Conservation (phyloP, 2,329 filamentous ascomycete genomes). For the Calonectria hongkongensis region DNA sequence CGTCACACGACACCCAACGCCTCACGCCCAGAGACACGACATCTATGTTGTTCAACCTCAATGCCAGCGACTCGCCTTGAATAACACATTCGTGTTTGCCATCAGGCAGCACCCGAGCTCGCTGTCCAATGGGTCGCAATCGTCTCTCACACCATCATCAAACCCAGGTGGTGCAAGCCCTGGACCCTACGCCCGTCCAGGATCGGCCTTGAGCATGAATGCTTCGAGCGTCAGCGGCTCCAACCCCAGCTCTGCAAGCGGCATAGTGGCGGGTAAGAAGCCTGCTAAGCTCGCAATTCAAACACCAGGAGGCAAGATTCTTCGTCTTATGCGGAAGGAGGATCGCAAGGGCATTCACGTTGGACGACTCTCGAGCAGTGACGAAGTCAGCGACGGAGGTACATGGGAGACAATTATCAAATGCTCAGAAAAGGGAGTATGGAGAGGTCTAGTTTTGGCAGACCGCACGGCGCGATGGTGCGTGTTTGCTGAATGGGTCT, state of each 20-base stretch:
- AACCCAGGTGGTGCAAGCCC: slow-evolving; percentile 72
- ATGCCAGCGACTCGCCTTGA: slow-evolving; percentile 89
- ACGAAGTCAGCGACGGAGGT: slow-evolving; percentile 80
- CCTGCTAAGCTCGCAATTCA: slow-evolving; percentile 97
- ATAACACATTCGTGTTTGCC: slow-evolving; percentile 98
- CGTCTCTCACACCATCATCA: slow-evolving; percentile 66
- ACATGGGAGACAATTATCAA: slow-evolving; percentile 95
- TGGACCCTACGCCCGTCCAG: slow-evolving; percentile 76
- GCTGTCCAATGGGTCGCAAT: slow-evolving; percentile 56
- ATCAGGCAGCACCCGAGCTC: slow-evolving; percentile 92
- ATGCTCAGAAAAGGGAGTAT: slow-evolving; percentile 86
- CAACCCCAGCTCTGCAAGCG: slow-evolving; percentile 72
- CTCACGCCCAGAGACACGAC: slow-evolving; percentile 97
- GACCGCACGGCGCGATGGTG: slow-evolving; percentile 92
- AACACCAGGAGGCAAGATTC: slow-evolving; percentile 94
- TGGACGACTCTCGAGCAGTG: slow-evolving; percentile 66
- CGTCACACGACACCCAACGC: slow-evolving; percentile 93
- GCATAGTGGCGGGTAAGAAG: slow-evolving; percentile 79
- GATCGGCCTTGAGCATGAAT: slow-evolving; percentile 79
- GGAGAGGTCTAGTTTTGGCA: slow-evolving; percentile 87
- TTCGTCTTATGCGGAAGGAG: slow-evolving; percentile 88
- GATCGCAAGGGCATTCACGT: slow-evolving; percentile 75
- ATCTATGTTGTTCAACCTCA: slow-evolving; percentile 98
- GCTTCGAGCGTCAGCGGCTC: slow-evolving; percentile 75
- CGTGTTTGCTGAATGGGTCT: slow-evolving; percentile 92